A percentile compares a stretch with the other conserved stretches of the same genome.
Evolutionary conservation across 345 rosid genomes (phyloP).

Genomic region (Salix arbutifolia): DNA sequence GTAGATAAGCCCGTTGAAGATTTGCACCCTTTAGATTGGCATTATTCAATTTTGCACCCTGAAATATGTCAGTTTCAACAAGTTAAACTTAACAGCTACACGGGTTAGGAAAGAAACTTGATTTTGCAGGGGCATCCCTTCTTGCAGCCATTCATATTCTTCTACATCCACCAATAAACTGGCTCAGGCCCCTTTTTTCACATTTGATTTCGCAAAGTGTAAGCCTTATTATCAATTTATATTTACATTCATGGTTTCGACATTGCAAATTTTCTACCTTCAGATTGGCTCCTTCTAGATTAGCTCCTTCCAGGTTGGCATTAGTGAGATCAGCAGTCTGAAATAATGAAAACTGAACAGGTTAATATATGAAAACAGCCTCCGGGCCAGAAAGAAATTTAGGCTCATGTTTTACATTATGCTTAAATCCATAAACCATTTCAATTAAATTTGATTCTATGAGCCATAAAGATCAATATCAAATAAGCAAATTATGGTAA

Average conservation of each 20-base stretch:
- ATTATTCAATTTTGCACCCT: slow-evolving; percentile 86
- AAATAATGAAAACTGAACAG: background rate
- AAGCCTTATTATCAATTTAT: background rate
- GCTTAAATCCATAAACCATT: background rate
- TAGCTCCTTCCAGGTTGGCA: slow-evolving; percentile 94
- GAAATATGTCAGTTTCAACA: slow-evolving; percentile 16
- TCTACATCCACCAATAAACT: background rate
- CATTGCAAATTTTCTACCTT: slow-evolving; percentile 44
- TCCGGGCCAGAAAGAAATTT: background rate
- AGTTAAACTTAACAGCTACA: background rate
- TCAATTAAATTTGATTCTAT: background rate
- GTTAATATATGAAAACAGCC: slow-evolving; percentile 1
- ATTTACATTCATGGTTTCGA: background rate
- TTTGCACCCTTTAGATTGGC: slow-evolving; percentile 88
- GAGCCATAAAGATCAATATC: background rate
- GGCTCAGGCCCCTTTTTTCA: background rate
- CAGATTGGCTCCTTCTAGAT: slow-evolving; percentile 90
- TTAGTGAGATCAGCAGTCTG: slow-evolving; percentile 90
- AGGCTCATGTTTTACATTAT: background rate
- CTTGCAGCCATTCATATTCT: background rate
- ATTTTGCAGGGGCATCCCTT: background rate
- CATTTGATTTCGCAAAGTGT: background rate
- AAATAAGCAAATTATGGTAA: background rate
- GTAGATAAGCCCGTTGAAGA: slow-evolving; percentile 85
- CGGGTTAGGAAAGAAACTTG: background rate